phyloP scores from a whole-genome alignment of 164 flowering plant genomes.

The Amborella trichopoda region DNA sequence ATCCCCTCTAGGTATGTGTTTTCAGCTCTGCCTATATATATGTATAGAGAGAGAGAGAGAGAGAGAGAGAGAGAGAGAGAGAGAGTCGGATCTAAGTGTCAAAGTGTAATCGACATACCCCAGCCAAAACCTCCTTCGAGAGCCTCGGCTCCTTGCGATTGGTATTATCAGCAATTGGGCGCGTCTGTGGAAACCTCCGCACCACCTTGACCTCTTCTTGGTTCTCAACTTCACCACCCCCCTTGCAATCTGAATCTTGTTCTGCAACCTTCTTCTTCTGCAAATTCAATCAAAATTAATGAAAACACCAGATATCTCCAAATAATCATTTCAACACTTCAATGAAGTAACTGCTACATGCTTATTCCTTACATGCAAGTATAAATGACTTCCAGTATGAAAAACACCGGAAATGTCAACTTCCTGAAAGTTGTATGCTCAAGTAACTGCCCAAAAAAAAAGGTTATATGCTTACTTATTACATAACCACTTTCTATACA shows the following conservation, averaged over 20 bases:
- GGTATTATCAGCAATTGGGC: conserved; percentile 29
- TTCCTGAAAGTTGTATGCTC: too few relatives aligned
- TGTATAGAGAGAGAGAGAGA: too few relatives aligned
- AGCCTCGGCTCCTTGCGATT: conserved; percentile 26
- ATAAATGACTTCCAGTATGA: neutral
- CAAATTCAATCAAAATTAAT: neutral
- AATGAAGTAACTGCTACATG: neutral
- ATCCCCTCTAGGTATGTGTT: too few relatives aligned
- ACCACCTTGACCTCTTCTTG: conserved; percentile 23
- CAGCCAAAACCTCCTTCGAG: conserved; percentile 52
- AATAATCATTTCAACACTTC: neutral
- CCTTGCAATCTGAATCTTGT: conserved; percentile 11
- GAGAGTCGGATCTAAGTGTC: too few relatives aligned
- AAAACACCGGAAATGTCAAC: too few relatives aligned
- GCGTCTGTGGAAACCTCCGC: conserved; percentile 53
- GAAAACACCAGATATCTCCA: neutral
- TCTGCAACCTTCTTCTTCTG: conserved; percentile 62
- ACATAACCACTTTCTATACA: too few relatives aligned
- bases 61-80: too few relatives aligned
- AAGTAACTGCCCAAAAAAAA: too few relatives aligned
- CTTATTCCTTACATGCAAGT: neutral
- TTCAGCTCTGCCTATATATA: too few relatives aligned
- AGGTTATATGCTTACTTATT: too few relatives aligned
- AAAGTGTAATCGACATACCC: too few relatives aligned
- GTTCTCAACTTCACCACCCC: neutral